A percentile compares a stretch with the other conserved stretches of the same genome.
Conservation (phyloP, 306 rosid genomes). For the Gillenia trifoliata region DNA sequence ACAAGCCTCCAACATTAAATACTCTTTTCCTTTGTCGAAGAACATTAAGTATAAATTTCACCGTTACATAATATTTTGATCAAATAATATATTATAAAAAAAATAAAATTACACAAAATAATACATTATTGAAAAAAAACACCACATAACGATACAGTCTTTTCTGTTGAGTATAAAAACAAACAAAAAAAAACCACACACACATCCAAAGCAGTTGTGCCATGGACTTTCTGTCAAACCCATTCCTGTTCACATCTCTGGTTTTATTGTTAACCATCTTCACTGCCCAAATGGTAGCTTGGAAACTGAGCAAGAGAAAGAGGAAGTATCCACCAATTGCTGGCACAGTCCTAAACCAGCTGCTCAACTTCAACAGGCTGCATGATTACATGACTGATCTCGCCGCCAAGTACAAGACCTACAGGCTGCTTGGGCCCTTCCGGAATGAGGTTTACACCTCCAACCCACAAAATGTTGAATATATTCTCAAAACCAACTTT, state of each 20-base stretch:
- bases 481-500: constrained; percentile 76
- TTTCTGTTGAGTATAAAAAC: too few relatives aligned
- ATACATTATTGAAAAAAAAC: too few relatives aligned
- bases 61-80: too few relatives aligned
- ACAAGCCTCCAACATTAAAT: too few relatives aligned
- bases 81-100: too few relatives aligned
- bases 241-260: constrained; percentile 22
- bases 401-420: constrained; percentile 62
- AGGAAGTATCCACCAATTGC: constrained; percentile 65
- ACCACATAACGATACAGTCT: too few relatives aligned
- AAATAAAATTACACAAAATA: too few relatives aligned
- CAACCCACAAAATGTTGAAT: constrained; percentile 69
- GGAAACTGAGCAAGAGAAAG: constrained; percentile 22
- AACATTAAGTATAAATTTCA: too few relatives aligned
- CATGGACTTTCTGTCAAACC: constrained; percentile 40
- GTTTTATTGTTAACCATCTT: constrained; percentile 29
- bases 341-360: constrained; percentile 62
- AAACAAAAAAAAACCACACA: too few relatives aligned
- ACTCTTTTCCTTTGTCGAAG: too few relatives aligned
- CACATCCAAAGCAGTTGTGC: not conserved
- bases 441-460: constrained; percentile 69
- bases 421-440: constrained; percentile 52
- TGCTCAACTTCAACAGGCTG: constrained; percentile 58
- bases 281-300: constrained; percentile 11
- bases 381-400: constrained; percentile 83